phyloP scores from a whole-genome alignment of 1,284 basidiomycete genomes.

The Porodaedalea pini region DNA sequence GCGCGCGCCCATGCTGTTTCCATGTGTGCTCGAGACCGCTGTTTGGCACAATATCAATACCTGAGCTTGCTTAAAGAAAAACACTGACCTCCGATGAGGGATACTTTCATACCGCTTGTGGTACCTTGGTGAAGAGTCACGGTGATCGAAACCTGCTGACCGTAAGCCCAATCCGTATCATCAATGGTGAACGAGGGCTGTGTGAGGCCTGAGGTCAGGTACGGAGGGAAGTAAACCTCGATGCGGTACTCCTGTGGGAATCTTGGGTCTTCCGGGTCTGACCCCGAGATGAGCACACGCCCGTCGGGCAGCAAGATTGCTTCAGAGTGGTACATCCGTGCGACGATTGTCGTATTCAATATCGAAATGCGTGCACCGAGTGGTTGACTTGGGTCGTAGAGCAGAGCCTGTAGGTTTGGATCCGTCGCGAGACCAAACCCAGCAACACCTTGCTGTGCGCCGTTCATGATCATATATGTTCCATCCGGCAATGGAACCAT shows the following conservation, averaged over 20 bases:
- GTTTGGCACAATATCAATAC: conserved; percentile 9
- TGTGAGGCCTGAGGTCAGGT: conserved; percentile 53
- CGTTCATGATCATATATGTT: conserved; percentile 71
- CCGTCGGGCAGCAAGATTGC: conserved; percentile 66
- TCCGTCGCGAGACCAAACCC: conserved; percentile 67
- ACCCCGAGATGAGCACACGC: conserved; percentile 68
- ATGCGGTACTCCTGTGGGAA: conserved; percentile 71
- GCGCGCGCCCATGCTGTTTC: conserved; percentile 69
- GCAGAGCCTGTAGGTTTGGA: conserved; percentile 60
- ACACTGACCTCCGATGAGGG: conserved; percentile 45
- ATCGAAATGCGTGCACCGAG: conserved; percentile 62
- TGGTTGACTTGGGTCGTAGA: conserved; percentile 65
- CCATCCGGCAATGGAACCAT: conserved; percentile 71
- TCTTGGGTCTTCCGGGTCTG: conserved; percentile 49
- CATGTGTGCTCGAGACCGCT: conserved; percentile 75
- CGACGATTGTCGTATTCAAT: conserved; percentile 66
- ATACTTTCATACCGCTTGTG: conserved; percentile 53
- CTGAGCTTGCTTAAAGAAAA: background rate
- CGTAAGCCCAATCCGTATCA: conserved; percentile 58
- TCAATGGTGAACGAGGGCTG: conserved; percentile 58
- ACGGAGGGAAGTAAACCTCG: conserved; percentile 75
- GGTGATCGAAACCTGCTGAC: conserved; percentile 46
- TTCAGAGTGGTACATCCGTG: conserved; percentile 81
- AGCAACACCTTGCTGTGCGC: conserved; percentile 61
- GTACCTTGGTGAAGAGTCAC: conserved; percentile 56